A percentile compares a stretch with the other conserved stretches of the same genome.
phyloP scores from a whole-genome alignment of 345 rosid species.

The Ailanthus altissimus region DNA sequence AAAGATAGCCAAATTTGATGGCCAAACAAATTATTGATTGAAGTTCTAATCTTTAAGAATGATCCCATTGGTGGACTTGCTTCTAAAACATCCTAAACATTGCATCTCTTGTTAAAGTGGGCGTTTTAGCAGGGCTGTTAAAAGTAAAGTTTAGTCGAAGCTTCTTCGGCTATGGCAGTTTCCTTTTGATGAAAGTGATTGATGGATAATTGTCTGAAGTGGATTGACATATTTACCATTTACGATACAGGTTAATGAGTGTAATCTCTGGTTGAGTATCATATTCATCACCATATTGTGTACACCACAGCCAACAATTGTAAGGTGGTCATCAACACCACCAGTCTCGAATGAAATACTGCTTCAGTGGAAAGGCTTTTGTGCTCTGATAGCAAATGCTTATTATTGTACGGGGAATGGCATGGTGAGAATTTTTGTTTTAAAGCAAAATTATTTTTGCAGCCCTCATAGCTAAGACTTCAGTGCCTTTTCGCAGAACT shows the following conservation, averaged over 20 bases:
- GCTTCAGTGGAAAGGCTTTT: slow-evolving; percentile 84
- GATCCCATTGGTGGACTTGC: background rate
- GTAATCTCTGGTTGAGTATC: slow-evolving; percentile 89
- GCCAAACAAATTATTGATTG: background rate
- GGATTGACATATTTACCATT: slow-evolving; percentile 8
- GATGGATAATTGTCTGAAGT: background rate
- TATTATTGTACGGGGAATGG: slow-evolving; percentile 83
- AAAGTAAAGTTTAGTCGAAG: background rate
- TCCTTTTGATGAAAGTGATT: background rate
- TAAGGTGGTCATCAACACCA: slow-evolving; percentile 81
- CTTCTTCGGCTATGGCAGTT: background rate
- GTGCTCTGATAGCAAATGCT: slow-evolving; percentile 90
- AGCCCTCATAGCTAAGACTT: background rate
- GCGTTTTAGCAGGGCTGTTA: background rate
- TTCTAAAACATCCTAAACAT: background rate
- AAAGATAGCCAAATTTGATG: background rate
- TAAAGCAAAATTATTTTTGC: background rate
- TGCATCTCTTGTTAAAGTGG: background rate
- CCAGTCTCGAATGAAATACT: slow-evolving; percentile 64
- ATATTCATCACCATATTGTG: slow-evolving; percentile 90
- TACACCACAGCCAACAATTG: slow-evolving; percentile 86
- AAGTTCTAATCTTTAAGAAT: background rate
- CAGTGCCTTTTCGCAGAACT: background rate
- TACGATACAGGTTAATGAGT: slow-evolving; percentile 66
- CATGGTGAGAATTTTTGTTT: slow-evolving; percentile 75